A percentile compares a stretch with the other conserved stretches of the same genome.
Conservation (phyloP, 2,329 filamentous ascomycete species). For the Calonectria pauciramosa region DNA sequence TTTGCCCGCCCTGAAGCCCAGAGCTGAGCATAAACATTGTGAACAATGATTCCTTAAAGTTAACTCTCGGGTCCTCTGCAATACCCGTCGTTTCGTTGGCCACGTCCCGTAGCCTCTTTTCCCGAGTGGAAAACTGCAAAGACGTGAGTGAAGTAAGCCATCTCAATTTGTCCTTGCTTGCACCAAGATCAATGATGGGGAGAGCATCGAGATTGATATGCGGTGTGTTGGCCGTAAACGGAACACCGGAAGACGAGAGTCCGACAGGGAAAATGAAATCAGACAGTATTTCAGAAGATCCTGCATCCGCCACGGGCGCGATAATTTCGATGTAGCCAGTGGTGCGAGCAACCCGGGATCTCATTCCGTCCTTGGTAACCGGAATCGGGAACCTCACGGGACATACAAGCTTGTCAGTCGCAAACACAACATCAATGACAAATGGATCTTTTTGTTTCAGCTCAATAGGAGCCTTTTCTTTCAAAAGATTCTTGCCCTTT, state of each 20-base stretch:
- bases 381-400: slow-evolving; percentile 57
- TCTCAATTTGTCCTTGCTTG: slow-evolving; percentile 48
- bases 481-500: slow-evolving; percentile 53
- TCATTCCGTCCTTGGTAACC: slow-evolving; percentile 51
- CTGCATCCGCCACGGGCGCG: slow-evolving; percentile 48
- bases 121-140: slow-evolving; percentile 57
- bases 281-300: slow-evolving; percentile 39
- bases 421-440: slow-evolving; percentile 57
- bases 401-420: slow-evolving; percentile 45
- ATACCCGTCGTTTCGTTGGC: slow-evolving; percentile 38
- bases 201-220: slow-evolving; percentile 61
- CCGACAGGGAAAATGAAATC: slow-evolving; percentile 55
- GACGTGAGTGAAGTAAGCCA: slow-evolving; percentile 58
- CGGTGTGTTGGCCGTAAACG: slow-evolving; percentile 54
- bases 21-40: slow-evolving; percentile 61
- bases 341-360: slow-evolving; percentile 58
- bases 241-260: slow-evolving; percentile 46
- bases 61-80: slow-evolving; percentile 52
- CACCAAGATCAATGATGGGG: slow-evolving; percentile 55
- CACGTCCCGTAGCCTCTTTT: slow-evolving; percentile 53
- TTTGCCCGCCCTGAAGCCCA: slow-evolving; percentile 60
- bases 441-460: slow-evolving; percentile 56
- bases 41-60: slow-evolving; percentile 64
- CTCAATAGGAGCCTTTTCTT: slow-evolving; percentile 53
- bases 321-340: slow-evolving; percentile 61